phyloP scores from a whole-genome alignment of 2,329 filamentous ascomycete species.

The Verticillium albo-atrum region DNA sequence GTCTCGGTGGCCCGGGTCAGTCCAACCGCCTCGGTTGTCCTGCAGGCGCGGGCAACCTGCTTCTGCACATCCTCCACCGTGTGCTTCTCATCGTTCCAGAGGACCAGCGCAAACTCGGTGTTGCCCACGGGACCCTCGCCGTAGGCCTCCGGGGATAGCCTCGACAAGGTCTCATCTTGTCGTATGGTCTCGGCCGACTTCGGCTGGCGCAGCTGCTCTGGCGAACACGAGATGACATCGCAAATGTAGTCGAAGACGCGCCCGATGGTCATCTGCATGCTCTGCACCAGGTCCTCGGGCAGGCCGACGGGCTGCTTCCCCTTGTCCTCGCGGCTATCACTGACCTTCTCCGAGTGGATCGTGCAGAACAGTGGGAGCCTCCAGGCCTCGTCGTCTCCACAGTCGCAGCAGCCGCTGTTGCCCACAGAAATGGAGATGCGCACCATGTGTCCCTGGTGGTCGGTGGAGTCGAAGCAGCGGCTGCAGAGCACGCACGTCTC shows the following conservation, averaged over 20 bases:
- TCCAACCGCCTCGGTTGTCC: slow-evolving; percentile 64
- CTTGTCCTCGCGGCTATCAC: slow-evolving; percentile 53
- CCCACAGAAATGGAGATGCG: slow-evolving; percentile 83
- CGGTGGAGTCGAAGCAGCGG: slow-evolving; percentile 90
- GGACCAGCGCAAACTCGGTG: slow-evolving; percentile 75
- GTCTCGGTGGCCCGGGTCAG: slow-evolving; percentile 78
- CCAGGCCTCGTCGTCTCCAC: slow-evolving; percentile 95
- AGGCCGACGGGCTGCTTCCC: slow-evolving; percentile 53
- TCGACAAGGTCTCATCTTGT: slow-evolving; percentile 75
- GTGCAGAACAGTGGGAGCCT: slow-evolving; percentile 81
- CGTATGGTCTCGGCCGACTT: slow-evolving; percentile 80
- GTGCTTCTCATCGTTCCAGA: slow-evolving; percentile 99
- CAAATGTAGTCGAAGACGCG: slow-evolving; percentile 90
- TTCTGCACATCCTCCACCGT: slow-evolving; percentile 87
- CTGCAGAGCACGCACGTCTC: slow-evolving; percentile 95
- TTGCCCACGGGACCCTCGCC: slow-evolving; percentile 64
- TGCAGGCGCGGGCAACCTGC: slow-evolving; percentile 86
- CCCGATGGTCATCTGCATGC: slow-evolving; percentile 81
- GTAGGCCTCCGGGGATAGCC: slow-evolving; percentile 66
- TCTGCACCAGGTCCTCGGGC: slow-evolving; percentile 70
- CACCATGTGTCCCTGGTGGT: slow-evolving; percentile 90
- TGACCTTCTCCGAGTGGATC: slow-evolving; percentile 72
- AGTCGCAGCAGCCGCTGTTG: slow-evolving; percentile 96
- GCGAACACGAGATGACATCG: slow-evolving; percentile 96
- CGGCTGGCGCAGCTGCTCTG: slow-evolving; percentile 82